Conservation (phyloP, 2,329 filamentous ascomycete genomes). For the Thielaviopsis ethacetica region DNA sequence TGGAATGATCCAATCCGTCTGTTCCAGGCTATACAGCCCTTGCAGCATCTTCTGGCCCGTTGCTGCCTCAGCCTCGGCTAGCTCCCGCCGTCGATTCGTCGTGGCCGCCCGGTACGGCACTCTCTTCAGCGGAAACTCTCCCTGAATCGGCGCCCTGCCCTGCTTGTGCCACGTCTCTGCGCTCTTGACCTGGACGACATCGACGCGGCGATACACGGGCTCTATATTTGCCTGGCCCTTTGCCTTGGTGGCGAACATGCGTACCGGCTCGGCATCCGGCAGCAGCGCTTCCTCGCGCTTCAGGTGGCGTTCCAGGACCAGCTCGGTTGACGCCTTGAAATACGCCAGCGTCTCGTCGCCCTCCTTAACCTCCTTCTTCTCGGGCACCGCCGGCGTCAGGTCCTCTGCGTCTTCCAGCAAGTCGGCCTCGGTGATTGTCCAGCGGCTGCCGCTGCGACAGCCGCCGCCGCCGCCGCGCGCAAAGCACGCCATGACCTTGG, state of each 20-base stretch:
- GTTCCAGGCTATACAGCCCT: slow-evolving; percentile 64
- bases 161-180: slow-evolving; percentile 97
- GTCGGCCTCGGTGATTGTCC: slow-evolving; percentile 53
- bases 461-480: slow-evolving; percentile 24
- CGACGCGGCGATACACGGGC: slow-evolving; percentile 62
- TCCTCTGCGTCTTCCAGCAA: slow-evolving; percentile 65
- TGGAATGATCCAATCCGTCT: slow-evolving; percentile 94
- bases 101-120: slow-evolving; percentile 89
- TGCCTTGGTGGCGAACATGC: slow-evolving; percentile 55
- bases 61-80: slow-evolving; percentile 66
- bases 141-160: slow-evolving; percentile 57
- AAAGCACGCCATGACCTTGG: slow-evolving; percentile 61
- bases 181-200: slow-evolving; percentile 74
- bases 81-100: slow-evolving; percentile 68
- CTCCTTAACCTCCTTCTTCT: slow-evolving; percentile 57
- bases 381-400: slow-evolving; percentile 53
- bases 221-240: slow-evolving; percentile 64
- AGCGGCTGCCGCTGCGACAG: slow-evolving; percentile 19
- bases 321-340: slow-evolving; percentile 75
- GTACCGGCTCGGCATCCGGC: slow-evolving; percentile 50
- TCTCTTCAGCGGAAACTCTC: slow-evolving; percentile 62
- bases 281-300: slow-evolving; percentile 81
- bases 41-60: slow-evolving; percentile 75
- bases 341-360: slow-evolving; percentile 73
- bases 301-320: slow-evolving; percentile 69